Evolutionary conservation across 139 green algal genomes (phyloP).

Genomic region (Haematococcus lacustris): DNA sequence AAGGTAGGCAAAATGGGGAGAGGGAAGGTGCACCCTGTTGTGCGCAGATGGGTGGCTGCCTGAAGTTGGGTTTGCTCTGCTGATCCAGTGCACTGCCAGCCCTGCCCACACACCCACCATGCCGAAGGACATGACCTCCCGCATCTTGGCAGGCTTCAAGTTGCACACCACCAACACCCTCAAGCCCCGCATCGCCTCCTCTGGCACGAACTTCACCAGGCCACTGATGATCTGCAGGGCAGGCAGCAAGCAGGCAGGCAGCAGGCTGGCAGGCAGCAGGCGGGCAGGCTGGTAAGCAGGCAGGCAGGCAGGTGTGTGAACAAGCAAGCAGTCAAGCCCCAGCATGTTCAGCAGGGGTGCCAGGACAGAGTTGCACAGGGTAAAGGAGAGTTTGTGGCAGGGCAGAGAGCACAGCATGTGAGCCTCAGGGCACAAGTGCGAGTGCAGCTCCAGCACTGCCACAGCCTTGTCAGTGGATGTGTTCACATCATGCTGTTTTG

Average conservation of each 20-base stretch:
- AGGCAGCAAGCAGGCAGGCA: no score
- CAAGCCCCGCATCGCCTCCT: conserved; percentile 71
- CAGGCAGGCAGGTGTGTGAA: background rate
- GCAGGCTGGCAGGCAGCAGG: background rate
- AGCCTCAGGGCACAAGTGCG: background rate
- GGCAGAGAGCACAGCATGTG: background rate
- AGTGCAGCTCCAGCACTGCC: background rate
- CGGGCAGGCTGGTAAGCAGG: background rate
- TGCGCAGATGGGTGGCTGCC: no score
- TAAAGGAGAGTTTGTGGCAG: no score
- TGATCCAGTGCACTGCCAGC: background rate
- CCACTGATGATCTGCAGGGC: conserved; percentile 68
- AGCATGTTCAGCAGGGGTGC: background rate
- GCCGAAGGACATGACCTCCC: conserved; percentile 76
- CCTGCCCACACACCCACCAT: conserved; percentile 53
- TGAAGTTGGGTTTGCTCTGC: background rate
- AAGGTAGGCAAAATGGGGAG: background rate
- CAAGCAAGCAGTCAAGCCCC: background rate
- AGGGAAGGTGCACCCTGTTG: background rate
- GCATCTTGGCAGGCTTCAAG: conserved; percentile 96
- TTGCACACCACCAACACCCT: conserved; percentile 88
- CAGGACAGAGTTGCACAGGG: background rate
- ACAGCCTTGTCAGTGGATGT: background rate
- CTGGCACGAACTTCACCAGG: conserved; percentile 87
- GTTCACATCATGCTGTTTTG: background rate